Conservation (phyloP, 192 early-diverging fungal genomes). For the Haplosporangium gracile region DNA sequence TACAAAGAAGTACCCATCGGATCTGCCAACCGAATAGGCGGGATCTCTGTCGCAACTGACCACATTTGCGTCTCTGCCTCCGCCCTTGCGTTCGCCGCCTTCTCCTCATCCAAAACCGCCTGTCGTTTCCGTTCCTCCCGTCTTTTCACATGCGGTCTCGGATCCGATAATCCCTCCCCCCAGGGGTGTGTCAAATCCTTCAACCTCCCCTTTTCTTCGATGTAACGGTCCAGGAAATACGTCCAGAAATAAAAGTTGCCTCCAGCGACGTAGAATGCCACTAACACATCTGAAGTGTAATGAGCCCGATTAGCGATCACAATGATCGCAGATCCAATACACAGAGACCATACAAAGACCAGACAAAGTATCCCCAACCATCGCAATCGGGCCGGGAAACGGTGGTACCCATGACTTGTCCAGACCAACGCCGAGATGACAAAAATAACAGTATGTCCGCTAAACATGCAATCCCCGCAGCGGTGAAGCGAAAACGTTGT, state of each 20-base stretch:
- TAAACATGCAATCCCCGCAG: conserved; percentile 77
- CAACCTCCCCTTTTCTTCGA: conserved; percentile 37
- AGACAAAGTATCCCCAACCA: conserved; percentile 58
- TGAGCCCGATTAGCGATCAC: conserved; percentile 76
- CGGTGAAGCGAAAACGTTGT: conserved; percentile 69
- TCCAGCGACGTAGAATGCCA: conserved; percentile 72
- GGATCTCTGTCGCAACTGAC: conserved; percentile 20
- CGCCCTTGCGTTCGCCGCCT: conserved; percentile 1
- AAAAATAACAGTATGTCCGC: conserved; percentile 75
- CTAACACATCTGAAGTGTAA: conserved; percentile 72
- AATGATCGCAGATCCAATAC: conserved; percentile 68
- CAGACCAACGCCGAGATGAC: conserved; percentile 71
- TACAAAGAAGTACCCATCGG: background rate
- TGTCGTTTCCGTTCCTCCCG: conserved; percentile 3
- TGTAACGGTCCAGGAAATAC: conserved; percentile 39
- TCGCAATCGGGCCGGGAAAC: conserved; percentile 31
- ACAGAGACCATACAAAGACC: conserved; percentile 60
- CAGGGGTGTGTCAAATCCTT: conserved; percentile 42
- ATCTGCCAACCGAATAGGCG: background rate
- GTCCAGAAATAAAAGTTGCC: conserved; percentile 66
- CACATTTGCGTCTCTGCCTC: conserved; percentile 12
- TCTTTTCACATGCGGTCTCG: conserved; percentile 17
- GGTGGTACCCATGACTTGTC: conserved; percentile 66
- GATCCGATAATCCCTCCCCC: conserved; percentile 38
- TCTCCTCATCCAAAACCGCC: conserved; percentile 12